Conservation (phyloP, 2,329 filamentous ascomycete species). For the Pseudocercospora cruenta region DNA sequence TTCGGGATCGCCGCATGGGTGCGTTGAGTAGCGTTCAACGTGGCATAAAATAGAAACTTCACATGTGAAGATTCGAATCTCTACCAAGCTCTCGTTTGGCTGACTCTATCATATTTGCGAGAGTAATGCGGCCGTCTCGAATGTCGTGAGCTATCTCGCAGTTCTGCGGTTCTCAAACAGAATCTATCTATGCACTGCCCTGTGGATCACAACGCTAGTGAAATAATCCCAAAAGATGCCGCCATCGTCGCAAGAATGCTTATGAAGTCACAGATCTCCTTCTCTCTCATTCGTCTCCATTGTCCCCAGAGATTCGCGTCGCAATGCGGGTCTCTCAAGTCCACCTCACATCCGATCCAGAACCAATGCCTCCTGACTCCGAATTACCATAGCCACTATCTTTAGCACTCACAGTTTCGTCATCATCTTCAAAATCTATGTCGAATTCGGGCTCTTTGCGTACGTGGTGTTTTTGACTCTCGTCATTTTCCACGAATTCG, state of each 20-base stretch:
- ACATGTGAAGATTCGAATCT: background rate
- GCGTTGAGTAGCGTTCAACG: background rate
- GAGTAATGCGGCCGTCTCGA: background rate
- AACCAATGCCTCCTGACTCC: constrained; percentile 22
- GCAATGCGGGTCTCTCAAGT: constrained; percentile 11
- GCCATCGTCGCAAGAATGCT: background rate
- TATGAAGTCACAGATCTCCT: background rate
- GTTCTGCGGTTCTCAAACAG: background rate
- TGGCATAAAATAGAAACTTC: background rate
- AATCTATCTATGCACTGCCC: background rate
- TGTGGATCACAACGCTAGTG: background rate
- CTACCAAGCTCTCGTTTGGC: background rate
- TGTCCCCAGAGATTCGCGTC: background rate
- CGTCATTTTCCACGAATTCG: constrained; percentile 34
- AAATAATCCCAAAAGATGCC: background rate
- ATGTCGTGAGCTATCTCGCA: background rate
- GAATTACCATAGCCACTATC: constrained; percentile 36
- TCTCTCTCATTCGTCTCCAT: background rate
- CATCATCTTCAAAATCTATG: constrained; percentile 79
- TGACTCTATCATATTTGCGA: background rate
- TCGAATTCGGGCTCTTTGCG: constrained; percentile 70
- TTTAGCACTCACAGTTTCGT: constrained; percentile 44
- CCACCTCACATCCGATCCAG: constrained; percentile 26
- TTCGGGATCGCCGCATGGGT: background rate
- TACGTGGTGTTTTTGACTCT: constrained; percentile 50